Conservation (phyloP, 805 yeast genomes). For the Nakazawaea peltata region DNA sequence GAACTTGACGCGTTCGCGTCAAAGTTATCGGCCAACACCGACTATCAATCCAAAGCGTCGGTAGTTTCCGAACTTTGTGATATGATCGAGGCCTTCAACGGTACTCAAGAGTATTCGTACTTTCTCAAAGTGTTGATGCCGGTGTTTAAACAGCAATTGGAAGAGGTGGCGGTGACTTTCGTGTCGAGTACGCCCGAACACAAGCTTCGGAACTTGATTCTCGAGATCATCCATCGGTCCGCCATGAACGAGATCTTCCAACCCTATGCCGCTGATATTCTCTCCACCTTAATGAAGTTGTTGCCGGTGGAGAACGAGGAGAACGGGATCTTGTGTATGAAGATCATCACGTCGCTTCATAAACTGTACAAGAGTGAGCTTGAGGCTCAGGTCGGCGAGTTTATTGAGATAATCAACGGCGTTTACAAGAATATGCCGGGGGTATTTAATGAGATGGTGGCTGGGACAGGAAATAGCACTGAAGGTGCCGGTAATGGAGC, state of each 20-base stretch:
- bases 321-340: constrained; percentile 88
- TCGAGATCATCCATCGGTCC: constrained; percentile 75
- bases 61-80: constrained; percentile 79
- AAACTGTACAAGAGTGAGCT: constrained; percentile 69
- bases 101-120: constrained; percentile 72
- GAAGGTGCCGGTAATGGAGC: neutral
- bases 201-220: constrained; percentile 64
- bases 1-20: constrained; percentile 65
- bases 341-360: constrained; percentile 76
- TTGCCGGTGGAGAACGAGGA: constrained; percentile 85
- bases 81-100: constrained; percentile 75
- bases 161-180: constrained; percentile 68
- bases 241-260: constrained; percentile 78
- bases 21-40: constrained; percentile 47
- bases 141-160: constrained; percentile 52
- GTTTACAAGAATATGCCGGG: constrained; percentile 75
- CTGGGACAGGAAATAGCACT: neutral
- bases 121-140: constrained; percentile 69
- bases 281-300: constrained; percentile 50
- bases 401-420: constrained; percentile 65
- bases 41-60: constrained; percentile 54
- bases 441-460: constrained; percentile 46
- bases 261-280: constrained; percentile 54
- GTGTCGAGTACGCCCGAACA: constrained; percentile 60
- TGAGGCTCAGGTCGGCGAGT: constrained; percentile 66